Base-by-base conservation (phyloP, 345 rosid genomes). In the Camelina sativa region DNA sequence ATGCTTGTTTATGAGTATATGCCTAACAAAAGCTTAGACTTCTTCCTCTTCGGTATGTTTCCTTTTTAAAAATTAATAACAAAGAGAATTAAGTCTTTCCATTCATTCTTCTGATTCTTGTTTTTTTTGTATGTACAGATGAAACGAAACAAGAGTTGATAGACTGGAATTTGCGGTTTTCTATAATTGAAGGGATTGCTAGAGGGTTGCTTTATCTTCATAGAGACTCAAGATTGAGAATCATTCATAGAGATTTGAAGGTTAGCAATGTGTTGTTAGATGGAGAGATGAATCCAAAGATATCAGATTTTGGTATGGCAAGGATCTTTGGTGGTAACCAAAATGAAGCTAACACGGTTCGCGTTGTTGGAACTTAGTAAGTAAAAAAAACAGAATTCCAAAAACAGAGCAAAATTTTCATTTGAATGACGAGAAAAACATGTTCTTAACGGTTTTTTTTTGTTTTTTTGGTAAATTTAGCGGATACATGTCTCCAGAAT, bases 191-290 rank as follows among this genome's bases (percentile, higher is more conserved):
- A 75, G 93, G 96, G 66, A 80, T 90, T 54, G 93, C 96, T 2
- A 80, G 92, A 67, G 93, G 96, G 17, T 85, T 90, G n/a, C 86
- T 90, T 23, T 86, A 90, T 72, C 88, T 90, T 10, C 96, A 90
- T 25, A 73, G 88, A 41, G 92, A 88, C 60, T 90, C 92, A 46
- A 85, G 92, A 67, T 80, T 90, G 59, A 74, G 91, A 75, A 90
- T 90, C 48, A 86, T 90, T 55, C 96, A 90, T 67, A 76, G 95
- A 65, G 95, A 89, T 65, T 28, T 89, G 7, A 89, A 90, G 68
- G 84, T 87, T 2, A 86, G 91, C 72, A 90, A 90, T 74, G 86
- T 90, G 67, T 74, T 90, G 65, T 60, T 90, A 81, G 96, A 90
- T 57, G 88, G 71, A 64, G 91, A 86, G 22, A 90, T 90, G 93